Evolutionary conservation across 345 rosid species (phyloP), one percentile per base, ranked within the genome.

Genomic region (Lepidium africanum): DNA sequence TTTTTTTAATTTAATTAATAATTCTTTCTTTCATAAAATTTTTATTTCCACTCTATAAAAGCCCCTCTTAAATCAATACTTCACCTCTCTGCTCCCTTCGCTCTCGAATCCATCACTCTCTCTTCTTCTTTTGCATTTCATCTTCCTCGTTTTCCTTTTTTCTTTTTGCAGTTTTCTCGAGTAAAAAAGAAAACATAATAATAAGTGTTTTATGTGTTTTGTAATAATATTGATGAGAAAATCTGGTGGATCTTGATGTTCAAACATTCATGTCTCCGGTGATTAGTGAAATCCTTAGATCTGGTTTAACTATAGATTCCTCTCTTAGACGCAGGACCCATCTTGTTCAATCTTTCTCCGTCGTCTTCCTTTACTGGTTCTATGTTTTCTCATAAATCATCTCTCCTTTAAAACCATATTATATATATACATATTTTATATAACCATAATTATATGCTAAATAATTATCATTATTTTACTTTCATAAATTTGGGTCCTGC

Each of bases 261-360:
- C 14, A 76, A 49, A 56, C 62, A 70, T 76, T 76, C 60, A 76
- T 75, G 78, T 75, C 78, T 68, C 78, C 78, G 65, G 79, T 76
- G 75, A 69, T 76, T 33, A 76, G 71, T 50, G 79, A 76, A 76
- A 53, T 57, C 47, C 75, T 76, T 62, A 70, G 79, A 58, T 76
- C 75, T 49, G 79, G 79, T 10, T 64, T 76, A 62, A 69, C 74
- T 62, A 64, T 91, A 50, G 87, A 82, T 72, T 87, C 96, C 41
- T 74, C 90, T 43, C 80, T 85, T 58, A 76, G 85, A 64, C 93
- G 96, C 87, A 83, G 91, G 85, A 91, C 95, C 78, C 97, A 88
- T 75, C 85, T 94, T 21, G 99, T 94, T 89, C 99, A 94, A 79
- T 94, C 99, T 25, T 91, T 94, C 89, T 94, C 99, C 58, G 99